Conservation (phyloP, 257 asterid genomes). For the Solanum bulbocastanum region DNA sequence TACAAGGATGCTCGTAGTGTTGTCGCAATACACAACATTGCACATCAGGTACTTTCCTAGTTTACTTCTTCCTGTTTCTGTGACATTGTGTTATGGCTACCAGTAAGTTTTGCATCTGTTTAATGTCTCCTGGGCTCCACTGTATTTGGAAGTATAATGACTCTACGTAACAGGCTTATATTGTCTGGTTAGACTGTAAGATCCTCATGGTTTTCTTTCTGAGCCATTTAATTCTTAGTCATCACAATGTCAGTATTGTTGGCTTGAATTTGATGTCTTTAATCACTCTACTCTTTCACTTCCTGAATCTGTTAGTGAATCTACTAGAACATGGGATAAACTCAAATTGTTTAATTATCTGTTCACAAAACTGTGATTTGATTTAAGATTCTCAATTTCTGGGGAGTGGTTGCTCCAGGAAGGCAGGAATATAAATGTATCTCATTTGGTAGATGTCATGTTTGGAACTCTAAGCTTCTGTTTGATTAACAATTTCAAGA, state of each 20-base stretch:
- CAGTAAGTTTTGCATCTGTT: background rate
- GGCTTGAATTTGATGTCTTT: background rate
- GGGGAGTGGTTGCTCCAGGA: background rate
- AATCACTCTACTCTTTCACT: background rate
- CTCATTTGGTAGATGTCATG: background rate
- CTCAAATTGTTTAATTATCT: background rate
- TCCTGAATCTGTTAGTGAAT: background rate
- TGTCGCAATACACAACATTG: slow-evolving; percentile 79
- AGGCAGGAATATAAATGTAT: background rate
- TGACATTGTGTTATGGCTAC: background rate
- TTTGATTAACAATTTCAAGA: background rate
- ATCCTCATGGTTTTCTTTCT: background rate
- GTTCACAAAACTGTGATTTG: background rate
- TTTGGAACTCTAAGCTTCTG: background rate
- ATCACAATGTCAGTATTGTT: background rate
- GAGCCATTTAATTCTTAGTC: background rate
- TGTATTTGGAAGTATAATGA: background rate
- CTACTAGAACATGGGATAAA: background rate
- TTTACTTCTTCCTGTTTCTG: background rate
- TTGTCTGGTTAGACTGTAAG: background rate
- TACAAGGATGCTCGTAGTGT: slow-evolving; percentile 91
- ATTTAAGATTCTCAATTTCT: background rate
- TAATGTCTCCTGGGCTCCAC: background rate
- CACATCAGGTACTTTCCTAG: slow-evolving; percentile 70
- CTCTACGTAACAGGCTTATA: background rate